Evolutionary conservation across 2,329 filamentous ascomycete species (phyloP), one percentile per base, ranked within the genome.

Genomic region (Arthroderma sp.): DNA sequence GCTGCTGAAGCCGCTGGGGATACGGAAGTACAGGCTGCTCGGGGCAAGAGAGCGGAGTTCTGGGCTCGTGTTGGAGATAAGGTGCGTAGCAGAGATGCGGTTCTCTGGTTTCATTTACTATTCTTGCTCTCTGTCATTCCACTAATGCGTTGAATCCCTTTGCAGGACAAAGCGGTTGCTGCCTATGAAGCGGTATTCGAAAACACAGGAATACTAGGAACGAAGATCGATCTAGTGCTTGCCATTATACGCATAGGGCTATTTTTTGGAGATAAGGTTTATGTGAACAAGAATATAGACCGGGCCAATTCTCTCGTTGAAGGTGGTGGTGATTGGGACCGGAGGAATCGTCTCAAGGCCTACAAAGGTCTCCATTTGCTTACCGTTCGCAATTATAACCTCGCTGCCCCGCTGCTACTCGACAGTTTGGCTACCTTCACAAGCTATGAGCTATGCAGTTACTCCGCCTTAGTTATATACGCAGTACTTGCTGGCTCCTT

Each of bases 391-490:
- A 88, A 87, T 49, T 87, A 96, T 73, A 85, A 81, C 63, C 72
- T 85, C 47, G 88, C 87, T 36, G 91, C 91, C 1, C 89, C 91
- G 36, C 77, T 95, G 7, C 81, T 98, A 42, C 85, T 98, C 59
- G 91, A 98, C 72, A 94, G 86, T 60, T 75, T 98, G 53, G 95
- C 89, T 29, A 98, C 91, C 22, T 98, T 98, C 65, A 98, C 91
- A 50, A 95, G 87, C 64, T 95, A 95, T 70, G 91, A 98, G 67
- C 79, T 98, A 41, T 98, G 91, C 79, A 89, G 83, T 53, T 98
- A 98, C 72, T 94, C 87, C 47, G 83, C 79, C 49, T 78, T 98
- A 27, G 91, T 98, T 42, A 81, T 95, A 46, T 98, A 96, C 70
- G 87, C 91, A 1, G 89, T 96, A 22, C 80, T 98, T 31, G 87